Conservation (phyloP, 768 basidiomycete genomes). For the Mycena rebaudengoi region DNA sequence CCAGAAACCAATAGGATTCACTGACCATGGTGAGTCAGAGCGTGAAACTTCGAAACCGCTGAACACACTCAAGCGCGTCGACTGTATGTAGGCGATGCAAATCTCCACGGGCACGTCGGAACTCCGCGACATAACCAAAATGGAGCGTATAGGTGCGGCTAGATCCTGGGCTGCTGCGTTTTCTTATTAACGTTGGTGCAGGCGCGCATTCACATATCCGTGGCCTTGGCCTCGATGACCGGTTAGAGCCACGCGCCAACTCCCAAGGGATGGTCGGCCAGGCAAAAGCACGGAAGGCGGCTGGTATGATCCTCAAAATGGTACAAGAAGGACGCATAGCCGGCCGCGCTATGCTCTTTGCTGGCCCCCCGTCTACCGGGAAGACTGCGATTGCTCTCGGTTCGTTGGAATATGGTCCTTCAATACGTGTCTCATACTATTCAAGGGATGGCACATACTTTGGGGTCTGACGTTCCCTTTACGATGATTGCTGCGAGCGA, state of each 20-base stretch:
- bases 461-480: constrained; percentile 95
- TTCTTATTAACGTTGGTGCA: constrained; percentile 36
- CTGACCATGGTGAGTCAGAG: constrained; percentile 10
- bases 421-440: background rate
- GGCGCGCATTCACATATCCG: constrained; percentile 95
- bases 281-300: constrained; percentile 94
- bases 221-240: constrained; percentile 92
- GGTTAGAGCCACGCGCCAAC: constrained; percentile 87
- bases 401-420: constrained; percentile 42
- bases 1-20: too few species aligned
- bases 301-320: constrained; percentile 98
- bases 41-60: too few species aligned
- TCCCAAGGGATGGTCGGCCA: constrained; percentile 98
- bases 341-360: constrained; percentile 95
- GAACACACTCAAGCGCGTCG: too few species aligned
- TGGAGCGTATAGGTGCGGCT: constrained; percentile 89
- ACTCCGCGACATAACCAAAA: constrained; percentile 87
- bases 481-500: constrained; percentile 98
- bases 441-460: constrained; percentile 93
- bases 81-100: constrained; percentile 61
- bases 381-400: constrained; percentile 99
- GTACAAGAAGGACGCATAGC: constrained; percentile 96
- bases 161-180: background rate
- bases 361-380: constrained; percentile 95
- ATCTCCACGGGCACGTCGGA: constrained; percentile 83